Evolutionary conservation across 495 filamentous ascomycete genomes (phyloP).

Genomic region (Hypomontagnella monticulosa): DNA sequence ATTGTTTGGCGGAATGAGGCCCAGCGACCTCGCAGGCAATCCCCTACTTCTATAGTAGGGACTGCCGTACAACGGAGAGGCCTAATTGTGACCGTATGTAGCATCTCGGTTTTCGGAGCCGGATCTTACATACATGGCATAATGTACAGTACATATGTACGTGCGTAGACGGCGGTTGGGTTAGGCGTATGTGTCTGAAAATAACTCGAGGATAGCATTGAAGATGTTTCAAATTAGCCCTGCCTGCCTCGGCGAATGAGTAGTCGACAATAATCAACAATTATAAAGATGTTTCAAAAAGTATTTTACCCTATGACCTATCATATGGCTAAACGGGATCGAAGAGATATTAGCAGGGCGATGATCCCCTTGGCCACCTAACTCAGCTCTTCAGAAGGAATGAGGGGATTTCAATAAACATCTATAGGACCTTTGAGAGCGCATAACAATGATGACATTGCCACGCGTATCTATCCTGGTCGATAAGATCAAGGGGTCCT

Average conservation of each 20-base stretch:
- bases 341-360: background rate
- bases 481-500: background rate
- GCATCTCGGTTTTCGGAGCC: slow-evolving; percentile 16
- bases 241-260: background rate
- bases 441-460: slow-evolving; percentile 19
- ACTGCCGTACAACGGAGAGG: slow-evolving; percentile 7
- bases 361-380: background rate
- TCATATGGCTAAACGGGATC: slow-evolving; percentile 3
- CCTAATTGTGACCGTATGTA: slow-evolving; percentile 15
- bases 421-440: background rate
- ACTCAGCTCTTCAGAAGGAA: background rate
- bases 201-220: background rate
- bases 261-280: background rate
- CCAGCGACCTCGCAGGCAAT: background rate
- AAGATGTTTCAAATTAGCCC: slow-evolving; percentile 21
- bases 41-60: background rate
- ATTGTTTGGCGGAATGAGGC: slow-evolving; percentile 9
- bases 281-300: slow-evolving; percentile 3
- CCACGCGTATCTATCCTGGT: slow-evolving; percentile 1
- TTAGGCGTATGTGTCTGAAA: too few relatives aligned
- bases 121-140: slow-evolving; percentile 13
- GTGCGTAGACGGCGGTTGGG: background rate
- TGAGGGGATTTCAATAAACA: background rate
- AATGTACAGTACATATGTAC: too few relatives aligned
- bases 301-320: slow-evolving; percentile 11